phyloP scores from a whole-genome alignment of 768 basidiomycete species.

The Lactarius hatsudake region DNA sequence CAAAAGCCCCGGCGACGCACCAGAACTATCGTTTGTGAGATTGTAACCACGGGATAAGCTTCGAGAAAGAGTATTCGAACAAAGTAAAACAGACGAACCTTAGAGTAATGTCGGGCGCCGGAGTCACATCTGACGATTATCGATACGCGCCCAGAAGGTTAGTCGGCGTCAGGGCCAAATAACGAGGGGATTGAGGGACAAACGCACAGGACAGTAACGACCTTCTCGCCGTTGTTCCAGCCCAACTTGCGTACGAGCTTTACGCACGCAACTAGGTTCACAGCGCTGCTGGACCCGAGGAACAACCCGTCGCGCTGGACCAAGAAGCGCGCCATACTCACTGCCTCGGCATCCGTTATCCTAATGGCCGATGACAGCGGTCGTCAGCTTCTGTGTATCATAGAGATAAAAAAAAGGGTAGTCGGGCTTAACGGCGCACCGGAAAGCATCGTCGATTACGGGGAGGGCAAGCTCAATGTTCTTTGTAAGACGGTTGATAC shows the following conservation, averaged over 20 bases:
- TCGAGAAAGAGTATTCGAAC: neutral
- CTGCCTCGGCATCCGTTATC: slow-evolving; percentile 89
- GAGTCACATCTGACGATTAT: slow-evolving; percentile 63
- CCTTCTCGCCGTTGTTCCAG: slow-evolving; percentile 62
- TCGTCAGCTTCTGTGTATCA: slow-evolving; percentile 17
- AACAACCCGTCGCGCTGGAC: slow-evolving; percentile 90
- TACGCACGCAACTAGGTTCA: slow-evolving; percentile 91
- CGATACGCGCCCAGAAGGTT: neutral
- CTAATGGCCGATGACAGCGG: slow-evolving; percentile 39
- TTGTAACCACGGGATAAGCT: slow-evolving; percentile 9
- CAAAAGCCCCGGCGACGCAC: slow-evolving; percentile 34
- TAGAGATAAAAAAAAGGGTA: neutral
- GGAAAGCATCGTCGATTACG: slow-evolving; percentile 85
- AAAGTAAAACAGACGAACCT: slow-evolving; percentile 47
- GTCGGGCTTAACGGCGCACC: slow-evolving; percentile 41
- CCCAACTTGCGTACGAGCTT: slow-evolving; percentile 69
- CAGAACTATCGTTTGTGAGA: slow-evolving; percentile 42
- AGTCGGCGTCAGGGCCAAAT: slow-evolving; percentile 31
- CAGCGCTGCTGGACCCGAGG: slow-evolving; percentile 93
- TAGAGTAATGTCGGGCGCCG: slow-evolving; percentile 88
- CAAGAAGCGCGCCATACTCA: slow-evolving; percentile 93
- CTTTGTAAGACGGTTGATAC: slow-evolving; percentile 88
- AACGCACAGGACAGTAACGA: slow-evolving; percentile 84
- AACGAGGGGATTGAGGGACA: neutral
- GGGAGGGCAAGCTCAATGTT: slow-evolving; percentile 86